A percentile compares a stretch with the other conserved stretches of the same genome.
Evolutionary conservation across 192 early-diverging fungal genomes (phyloP).

Genomic region (Backusella westeae): DNA sequence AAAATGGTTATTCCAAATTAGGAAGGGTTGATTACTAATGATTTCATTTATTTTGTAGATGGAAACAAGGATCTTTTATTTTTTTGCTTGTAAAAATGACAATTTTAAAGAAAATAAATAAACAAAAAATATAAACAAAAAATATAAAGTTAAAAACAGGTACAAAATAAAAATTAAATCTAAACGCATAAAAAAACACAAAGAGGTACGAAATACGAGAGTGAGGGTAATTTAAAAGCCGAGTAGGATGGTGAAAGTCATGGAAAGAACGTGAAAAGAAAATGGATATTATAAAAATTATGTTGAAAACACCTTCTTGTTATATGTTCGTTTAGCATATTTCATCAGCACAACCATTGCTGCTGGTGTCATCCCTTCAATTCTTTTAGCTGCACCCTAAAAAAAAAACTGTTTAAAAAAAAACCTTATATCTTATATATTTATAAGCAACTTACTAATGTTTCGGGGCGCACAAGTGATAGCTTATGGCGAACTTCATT

Average conservation of each 20-base stretch:
- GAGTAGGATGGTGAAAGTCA: not conserved
- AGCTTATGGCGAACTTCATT: conserved; percentile 57
- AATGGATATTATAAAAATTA: not conserved
- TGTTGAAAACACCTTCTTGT: conserved; percentile 2
- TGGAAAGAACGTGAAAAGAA: not conserved
- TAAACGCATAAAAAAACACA: not conserved
- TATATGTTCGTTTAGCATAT: conserved; percentile 45
- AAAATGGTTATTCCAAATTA: not conserved
- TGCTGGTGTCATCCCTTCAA: conserved; percentile 79
- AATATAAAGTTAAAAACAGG: not conserved
- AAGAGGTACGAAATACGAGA: too few relatives aligned
- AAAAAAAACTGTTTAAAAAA: not conserved
- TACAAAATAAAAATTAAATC: not conserved
- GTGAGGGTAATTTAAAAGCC: not conserved
- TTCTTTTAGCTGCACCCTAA: conserved; percentile 72
- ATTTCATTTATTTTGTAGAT: not conserved
- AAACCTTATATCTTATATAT: conserved; percentile 9
- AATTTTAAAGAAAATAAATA: not conserved
- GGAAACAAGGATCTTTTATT: not conserved
- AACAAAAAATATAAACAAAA: too few relatives aligned
- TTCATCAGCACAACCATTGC: conserved; percentile 68
- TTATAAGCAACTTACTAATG: conserved; percentile 45
- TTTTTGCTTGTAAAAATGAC: not conserved
- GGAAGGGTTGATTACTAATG: not conserved
- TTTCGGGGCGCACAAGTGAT: conserved; percentile 46